Base-by-base conservation (phyloP, 139 green algal species). In the Chlamydomonas sp. region DNA sequence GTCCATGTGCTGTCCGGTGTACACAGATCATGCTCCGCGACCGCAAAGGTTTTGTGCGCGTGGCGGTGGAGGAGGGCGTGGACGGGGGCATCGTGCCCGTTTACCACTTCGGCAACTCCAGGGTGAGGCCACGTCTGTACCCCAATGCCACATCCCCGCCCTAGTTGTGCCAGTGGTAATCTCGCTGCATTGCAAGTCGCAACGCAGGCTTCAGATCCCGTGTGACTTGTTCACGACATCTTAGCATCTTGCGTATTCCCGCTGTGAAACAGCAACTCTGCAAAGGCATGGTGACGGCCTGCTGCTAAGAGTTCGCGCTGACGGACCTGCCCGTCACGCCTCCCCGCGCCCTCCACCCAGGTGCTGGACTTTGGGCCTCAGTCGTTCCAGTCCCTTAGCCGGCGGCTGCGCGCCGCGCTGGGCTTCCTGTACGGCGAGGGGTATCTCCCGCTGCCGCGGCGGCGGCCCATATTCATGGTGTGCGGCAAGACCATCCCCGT, bases 91-190 rank as follows among this genome's bases (percentile, higher is more conserved):
- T 93, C 84, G 88, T 93, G 49, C 90, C 90, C 8, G 88, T 93
- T 0, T 93, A 90, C 80, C 90, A 93, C 69, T 93, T 90, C 74
- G 90, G 90, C 4, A 93, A 93, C 84, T 89, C 80, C 72, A 74
- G 75, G 9, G 78, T 76, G 60, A 49, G 81, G 66, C 66, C 12
- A 14, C 66, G 66, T 10, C 66, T 72, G 66, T 72, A 14, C 66
- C 10, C 66, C 10, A 14, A 18, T 78, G 58, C 3, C 12, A 5
- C 16, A 2, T 3, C 15, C 15, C 20, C 14, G 18, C 58, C 49
- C 62, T 60, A 10, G 77, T 1, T 82, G 17, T 59, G 61, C 4
- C 3, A 59, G 2, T 5, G 61, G 10, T 82, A 16, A 14, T 12
- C 57, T 16, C 61, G 60, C 4, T 6, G 73, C 3, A 74, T 61